phyloP scores from a whole-genome alignment of 768 basidiomycete species.

The Dioszegia hungarica region DNA sequence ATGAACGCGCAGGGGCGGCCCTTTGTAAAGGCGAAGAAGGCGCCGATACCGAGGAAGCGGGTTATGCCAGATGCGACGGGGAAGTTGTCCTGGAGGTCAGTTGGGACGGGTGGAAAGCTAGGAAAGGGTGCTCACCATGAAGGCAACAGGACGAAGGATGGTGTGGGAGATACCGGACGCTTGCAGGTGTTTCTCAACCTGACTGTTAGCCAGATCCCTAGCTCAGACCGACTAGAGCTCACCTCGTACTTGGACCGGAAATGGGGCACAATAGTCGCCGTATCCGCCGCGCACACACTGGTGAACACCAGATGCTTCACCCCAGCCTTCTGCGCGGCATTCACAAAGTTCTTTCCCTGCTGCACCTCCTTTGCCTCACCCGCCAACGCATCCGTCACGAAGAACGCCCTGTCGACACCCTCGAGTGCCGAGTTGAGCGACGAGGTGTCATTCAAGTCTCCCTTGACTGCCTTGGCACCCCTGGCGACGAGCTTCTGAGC shows the following conservation, averaged over 20 bases:
- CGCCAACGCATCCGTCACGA: slow-evolving; percentile 19
- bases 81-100: slow-evolving; percentile 29
- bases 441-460: slow-evolving; percentile 10
- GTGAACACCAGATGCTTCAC: slow-evolving; percentile 49
- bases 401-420: slow-evolving; percentile 31
- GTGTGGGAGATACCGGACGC: slow-evolving; percentile 50
- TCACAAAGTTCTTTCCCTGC: slow-evolving; percentile 47
- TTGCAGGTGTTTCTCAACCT: slow-evolving; percentile 50
- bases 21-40: slow-evolving; percentile 18
- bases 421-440: slow-evolving; percentile 20
- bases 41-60: slow-evolving; percentile 22
- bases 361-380: slow-evolving; percentile 36
- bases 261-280: slow-evolving; percentile 31
- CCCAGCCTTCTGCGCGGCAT: slow-evolving; percentile 46
- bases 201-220: neutral
- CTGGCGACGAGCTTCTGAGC: slow-evolving; percentile 21
- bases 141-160: slow-evolving; percentile 46
- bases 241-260: slow-evolving; percentile 36
- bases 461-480: slow-evolving; percentile 32
- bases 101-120: neutral
- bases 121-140: slow-evolving; percentile 15
- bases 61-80: slow-evolving; percentile 12
- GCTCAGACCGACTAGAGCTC: slow-evolving; percentile 18
- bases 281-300: slow-evolving; percentile 39
- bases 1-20: slow-evolving; percentile 21